These are phyloP conservation scores for Vitis cinerea DNA, from an alignment of 164 flowering plant genomes.

Conservation along the genomic window DNA sequence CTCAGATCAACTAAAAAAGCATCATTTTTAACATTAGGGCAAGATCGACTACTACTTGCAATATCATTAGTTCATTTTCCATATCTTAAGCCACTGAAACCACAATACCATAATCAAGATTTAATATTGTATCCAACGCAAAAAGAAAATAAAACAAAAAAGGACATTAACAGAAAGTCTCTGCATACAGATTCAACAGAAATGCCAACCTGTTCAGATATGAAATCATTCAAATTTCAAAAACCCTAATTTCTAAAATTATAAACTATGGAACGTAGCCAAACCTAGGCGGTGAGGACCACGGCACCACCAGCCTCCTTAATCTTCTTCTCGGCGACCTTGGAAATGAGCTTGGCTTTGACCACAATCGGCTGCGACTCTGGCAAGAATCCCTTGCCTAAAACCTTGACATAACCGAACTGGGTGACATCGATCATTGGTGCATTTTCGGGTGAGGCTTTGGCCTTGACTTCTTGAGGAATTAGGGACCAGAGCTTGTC, in stretches of 20 bases:
- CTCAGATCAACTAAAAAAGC: too few species aligned
- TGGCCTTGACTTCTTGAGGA: slow-evolving; percentile 59
- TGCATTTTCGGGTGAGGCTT: slow-evolving; percentile 39
- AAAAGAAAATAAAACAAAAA: too few species aligned
- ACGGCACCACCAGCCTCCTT: slow-evolving; percentile 80
- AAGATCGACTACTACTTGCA: too few species aligned
- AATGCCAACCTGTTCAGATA: background rate
- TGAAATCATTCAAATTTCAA: background rate
- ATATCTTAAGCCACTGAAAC: too few species aligned
- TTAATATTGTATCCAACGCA: too few species aligned
- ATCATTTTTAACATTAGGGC: too few species aligned
- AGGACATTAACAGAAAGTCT: too few species aligned
- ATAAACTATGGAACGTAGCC: background rate
- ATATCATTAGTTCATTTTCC: too few species aligned
- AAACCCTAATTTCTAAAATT: background rate
- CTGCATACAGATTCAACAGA: background rate
- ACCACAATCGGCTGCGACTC: slow-evolving; percentile 56
- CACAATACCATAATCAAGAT: background rate
- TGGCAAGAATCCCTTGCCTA: slow-evolving; percentile 65
- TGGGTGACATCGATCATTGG: slow-evolving; percentile 69
- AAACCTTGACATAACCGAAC: slow-evolving; percentile 68
- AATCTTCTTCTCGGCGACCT: slow-evolving; percentile 63
- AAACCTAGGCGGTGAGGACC: slow-evolving; percentile 61
- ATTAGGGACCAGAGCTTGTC: slow-evolving; percentile 72
- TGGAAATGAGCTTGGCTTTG: slow-evolving; percentile 68